Percentiles rank a stretch among this genome's conserved stretches.
phyloP scores from a whole-genome alignment of 805 yeast genomes.

The Metschnikowia similis region DNA sequence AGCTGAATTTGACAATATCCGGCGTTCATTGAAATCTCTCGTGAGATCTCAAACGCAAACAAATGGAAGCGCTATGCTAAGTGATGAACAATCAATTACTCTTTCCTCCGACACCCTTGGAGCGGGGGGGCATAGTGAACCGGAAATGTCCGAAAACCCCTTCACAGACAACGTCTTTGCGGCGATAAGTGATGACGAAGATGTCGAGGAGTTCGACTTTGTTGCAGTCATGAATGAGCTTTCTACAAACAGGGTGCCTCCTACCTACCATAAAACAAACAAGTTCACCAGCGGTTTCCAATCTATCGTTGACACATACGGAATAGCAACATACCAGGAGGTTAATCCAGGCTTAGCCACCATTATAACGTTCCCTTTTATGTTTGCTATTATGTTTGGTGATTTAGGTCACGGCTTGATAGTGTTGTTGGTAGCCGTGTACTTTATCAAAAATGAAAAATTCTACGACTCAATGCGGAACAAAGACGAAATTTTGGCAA shows the following conservation, averaged over 20 bases:
- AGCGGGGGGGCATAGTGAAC: slow-evolving; percentile 8
- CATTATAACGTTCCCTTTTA: slow-evolving; percentile 70
- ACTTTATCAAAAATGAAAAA: slow-evolving; percentile 53
- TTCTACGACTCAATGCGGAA: slow-evolving; percentile 48
- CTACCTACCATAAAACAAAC: slow-evolving; percentile 66
- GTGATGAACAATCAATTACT: slow-evolving; percentile 9
- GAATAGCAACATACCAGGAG: slow-evolving; percentile 70
- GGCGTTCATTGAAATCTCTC: slow-evolving; percentile 38
- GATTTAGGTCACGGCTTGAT: slow-evolving; percentile 77
- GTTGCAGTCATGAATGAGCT: slow-evolving; percentile 51
- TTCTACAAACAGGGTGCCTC: slow-evolving; percentile 63
- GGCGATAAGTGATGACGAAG: slow-evolving; percentile 17
- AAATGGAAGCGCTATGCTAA: slow-evolving; percentile 3
- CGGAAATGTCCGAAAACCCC: slow-evolving; percentile 8
- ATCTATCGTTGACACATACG: slow-evolving; percentile 71
- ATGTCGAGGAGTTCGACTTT: slow-evolving; percentile 14
- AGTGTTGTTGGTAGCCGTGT: slow-evolving; percentile 50
- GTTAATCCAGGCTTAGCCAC: slow-evolving; percentile 75
- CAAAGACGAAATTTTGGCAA: slow-evolving; percentile 71
- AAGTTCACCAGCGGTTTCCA: slow-evolving; percentile 69
- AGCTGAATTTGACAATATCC: slow-evolving; percentile 39
- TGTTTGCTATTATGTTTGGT: slow-evolving; percentile 84
- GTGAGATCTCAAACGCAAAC: slow-evolving; percentile 32
- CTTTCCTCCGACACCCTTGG: slow-evolving; percentile 16
- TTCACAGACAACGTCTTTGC: slow-evolving; percentile 3